Conservation (phyloP, 345 rosid genomes). For the Cardamine chenopodiifolia region DNA sequence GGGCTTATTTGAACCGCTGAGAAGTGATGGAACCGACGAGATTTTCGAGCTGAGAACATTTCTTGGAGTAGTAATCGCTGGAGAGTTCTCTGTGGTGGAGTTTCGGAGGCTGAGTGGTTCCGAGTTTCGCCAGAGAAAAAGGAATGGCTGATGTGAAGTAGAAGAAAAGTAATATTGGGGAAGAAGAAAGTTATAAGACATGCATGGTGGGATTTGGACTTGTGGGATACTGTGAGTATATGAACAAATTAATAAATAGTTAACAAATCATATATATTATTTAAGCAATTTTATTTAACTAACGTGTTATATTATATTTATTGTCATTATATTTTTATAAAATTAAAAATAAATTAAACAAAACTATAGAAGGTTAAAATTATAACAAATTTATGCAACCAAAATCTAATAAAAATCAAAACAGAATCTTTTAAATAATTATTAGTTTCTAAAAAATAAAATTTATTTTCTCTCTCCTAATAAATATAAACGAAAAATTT, state of each 20-base stretch:
- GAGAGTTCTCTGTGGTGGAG: conserved; percentile 52
- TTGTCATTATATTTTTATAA: too few relatives aligned
- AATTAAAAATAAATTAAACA: too few relatives aligned
- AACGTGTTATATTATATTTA: too few relatives aligned
- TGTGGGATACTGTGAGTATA: conserved; percentile 22
- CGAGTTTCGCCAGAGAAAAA: conserved; percentile 27
- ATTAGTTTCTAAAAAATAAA: too few relatives aligned
- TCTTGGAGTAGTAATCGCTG: conserved; percentile 58
- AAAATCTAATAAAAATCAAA: too few relatives aligned
- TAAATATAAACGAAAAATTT: too few relatives aligned
- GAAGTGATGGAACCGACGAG: conserved; percentile 68
- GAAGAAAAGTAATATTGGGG: conserved; percentile 37
- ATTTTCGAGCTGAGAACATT: conserved; percentile 80
- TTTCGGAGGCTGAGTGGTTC: conserved; percentile 25
- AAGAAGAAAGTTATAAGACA: conserved; percentile 38
- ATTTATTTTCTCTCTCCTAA: too few relatives aligned
- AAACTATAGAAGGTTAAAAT: too few relatives aligned
- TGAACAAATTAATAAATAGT: conserved; percentile 34
- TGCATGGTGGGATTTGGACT: conserved; percentile 46
- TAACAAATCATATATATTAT: too few relatives aligned
- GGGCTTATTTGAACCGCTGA: conserved; percentile 70
- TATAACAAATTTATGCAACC: too few relatives aligned
- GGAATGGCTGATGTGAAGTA: conserved; percentile 34
- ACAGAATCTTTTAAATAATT: too few relatives aligned
- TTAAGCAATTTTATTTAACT: too few relatives aligned